Evolutionary conservation across 2,329 filamentous ascomycete genomes (phyloP).

Genomic region (Ascochyta lentis): DNA sequence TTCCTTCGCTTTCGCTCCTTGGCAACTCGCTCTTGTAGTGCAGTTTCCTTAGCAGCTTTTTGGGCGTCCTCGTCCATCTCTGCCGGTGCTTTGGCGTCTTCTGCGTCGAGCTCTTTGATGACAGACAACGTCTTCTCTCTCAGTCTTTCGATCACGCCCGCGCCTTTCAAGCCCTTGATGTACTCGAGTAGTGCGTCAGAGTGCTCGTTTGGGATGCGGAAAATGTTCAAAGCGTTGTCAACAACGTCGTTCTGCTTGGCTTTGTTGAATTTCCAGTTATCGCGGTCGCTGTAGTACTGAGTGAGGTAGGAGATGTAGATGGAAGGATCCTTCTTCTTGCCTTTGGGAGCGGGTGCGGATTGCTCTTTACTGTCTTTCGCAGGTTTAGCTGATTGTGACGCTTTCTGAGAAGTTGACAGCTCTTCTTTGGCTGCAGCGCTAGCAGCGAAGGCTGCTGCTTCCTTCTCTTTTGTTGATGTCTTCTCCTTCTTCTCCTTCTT

Average conservation of each 20-base stretch:
- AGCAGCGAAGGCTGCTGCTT: constrained; percentile 14
- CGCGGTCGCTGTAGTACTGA: constrained; percentile 73
- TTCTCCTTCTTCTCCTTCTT: constrained; percentile 27
- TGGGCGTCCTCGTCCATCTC: constrained; percentile 48
- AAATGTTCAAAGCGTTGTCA: constrained; percentile 78
- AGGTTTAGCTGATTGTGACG: constrained; percentile 2
- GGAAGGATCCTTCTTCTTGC: constrained; percentile 59
- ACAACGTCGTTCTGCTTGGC: constrained; percentile 85
- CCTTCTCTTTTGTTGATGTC: constrained; percentile 15
- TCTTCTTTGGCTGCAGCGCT: constrained; percentile 15
- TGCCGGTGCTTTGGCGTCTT: constrained; percentile 30
- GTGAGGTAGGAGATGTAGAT: constrained; percentile 78
- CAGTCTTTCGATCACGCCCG: constrained; percentile 70
- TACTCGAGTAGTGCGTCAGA: constrained; percentile 76
- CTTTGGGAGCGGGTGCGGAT: constrained; percentile 18
- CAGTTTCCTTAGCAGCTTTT: constrained; percentile 46
- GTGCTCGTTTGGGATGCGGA: constrained; percentile 73
- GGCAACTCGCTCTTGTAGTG: constrained; percentile 43
- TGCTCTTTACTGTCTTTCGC: constrained; percentile 2
- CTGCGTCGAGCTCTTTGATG: constrained; percentile 59
- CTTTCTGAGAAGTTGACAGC: background rate
- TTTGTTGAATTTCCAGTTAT: constrained; percentile 95
- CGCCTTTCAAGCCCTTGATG: constrained; percentile 78
- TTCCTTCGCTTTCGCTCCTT: constrained; percentile 41
- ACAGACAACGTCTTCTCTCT: constrained; percentile 69